phyloP scores from a whole-genome alignment of 495 filamentous ascomycete genomes.

The Daldinia childiae region DNA sequence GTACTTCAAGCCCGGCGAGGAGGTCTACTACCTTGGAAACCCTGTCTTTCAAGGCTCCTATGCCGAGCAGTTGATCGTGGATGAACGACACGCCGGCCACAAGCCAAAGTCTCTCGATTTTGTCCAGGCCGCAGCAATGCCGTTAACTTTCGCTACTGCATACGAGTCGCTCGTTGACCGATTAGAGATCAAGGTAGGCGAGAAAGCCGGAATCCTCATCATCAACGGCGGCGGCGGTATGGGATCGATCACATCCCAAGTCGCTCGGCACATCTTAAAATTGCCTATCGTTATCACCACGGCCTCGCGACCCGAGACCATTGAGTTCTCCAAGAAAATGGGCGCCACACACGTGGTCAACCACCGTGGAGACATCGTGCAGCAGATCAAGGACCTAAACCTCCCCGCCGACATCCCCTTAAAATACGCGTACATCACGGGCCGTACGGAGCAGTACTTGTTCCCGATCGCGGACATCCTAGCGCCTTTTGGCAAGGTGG shows the following conservation, averaged over 20 bases:
- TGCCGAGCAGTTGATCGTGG: constrained; percentile 32
- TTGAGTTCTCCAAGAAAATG: constrained; percentile 33
- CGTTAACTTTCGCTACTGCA: constrained; percentile 32
- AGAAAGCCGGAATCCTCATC: constrained; percentile 33
- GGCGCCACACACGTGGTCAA: constrained; percentile 39
- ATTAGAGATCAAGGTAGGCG: constrained; percentile 32
- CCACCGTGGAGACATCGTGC: constrained; percentile 31
- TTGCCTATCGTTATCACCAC: constrained; percentile 37
- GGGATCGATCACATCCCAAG: constrained; percentile 36
- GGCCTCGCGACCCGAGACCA: constrained; percentile 33
- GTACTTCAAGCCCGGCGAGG: constrained; percentile 34
- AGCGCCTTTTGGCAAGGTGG: constrained; percentile 35
- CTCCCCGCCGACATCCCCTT: constrained; percentile 26
- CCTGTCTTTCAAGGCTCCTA: constrained; percentile 28
- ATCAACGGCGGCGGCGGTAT: constrained; percentile 40
- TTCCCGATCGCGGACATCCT: constrained; percentile 30
- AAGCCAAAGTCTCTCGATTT: constrained; percentile 34
- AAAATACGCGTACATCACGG: constrained; percentile 35
- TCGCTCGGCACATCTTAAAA: constrained; percentile 30
- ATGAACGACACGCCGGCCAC: constrained; percentile 38
- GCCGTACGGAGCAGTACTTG: constrained; percentile 35
- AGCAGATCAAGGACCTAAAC: constrained; percentile 30
- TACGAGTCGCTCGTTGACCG: constrained; percentile 33
- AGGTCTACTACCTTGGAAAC: constrained; percentile 34
- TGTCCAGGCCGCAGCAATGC: constrained; percentile 35